Evolutionary conservation across 495 filamentous ascomycete genomes (phyloP).

Genomic region (Podospora sp.): DNA sequence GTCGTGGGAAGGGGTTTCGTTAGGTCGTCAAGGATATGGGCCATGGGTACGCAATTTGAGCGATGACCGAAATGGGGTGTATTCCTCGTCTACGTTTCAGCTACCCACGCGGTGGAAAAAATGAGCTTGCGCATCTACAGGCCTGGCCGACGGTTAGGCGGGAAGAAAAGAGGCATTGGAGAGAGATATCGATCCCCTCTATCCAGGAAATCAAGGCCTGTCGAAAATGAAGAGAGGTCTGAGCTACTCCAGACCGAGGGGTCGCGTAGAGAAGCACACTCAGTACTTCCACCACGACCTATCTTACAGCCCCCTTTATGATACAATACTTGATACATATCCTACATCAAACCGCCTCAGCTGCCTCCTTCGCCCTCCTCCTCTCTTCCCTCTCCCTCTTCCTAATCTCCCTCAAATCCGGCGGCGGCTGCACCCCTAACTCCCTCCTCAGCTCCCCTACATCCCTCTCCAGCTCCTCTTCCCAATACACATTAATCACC

Average conservation of each 20-base stretch:
- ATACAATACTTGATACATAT: not conserved
- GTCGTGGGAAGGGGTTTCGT: constrained; percentile 1
- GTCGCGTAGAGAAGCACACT: too few relatives aligned
- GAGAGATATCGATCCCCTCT: too few relatives aligned
- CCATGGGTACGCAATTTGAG: not conserved
- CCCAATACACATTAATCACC: constrained; percentile 97
- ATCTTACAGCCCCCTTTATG: not conserved
- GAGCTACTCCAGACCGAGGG: too few relatives aligned
- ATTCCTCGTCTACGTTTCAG: not conserved
- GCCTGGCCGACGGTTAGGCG: too few relatives aligned
- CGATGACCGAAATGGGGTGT: not conserved
- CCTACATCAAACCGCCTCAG: constrained; percentile 13
- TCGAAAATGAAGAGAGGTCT: too few relatives aligned
- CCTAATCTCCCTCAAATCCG: constrained; percentile 82
- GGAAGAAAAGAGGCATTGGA: too few relatives aligned
- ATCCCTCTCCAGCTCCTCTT: constrained; percentile 87
- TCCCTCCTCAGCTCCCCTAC: constrained; percentile 72
- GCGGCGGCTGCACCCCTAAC: constrained; percentile 83
- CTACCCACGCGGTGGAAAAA: too few relatives aligned
- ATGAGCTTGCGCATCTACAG: too few relatives aligned
- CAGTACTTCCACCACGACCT: too few relatives aligned
- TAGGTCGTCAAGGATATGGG: too few relatives aligned
- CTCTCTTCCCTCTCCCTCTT: constrained; percentile 67
- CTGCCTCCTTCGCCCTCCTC: constrained; percentile 54
- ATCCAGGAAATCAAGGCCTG: too few relatives aligned